A percentile compares a stretch with the other conserved stretches of the same genome.
Evolutionary conservation across 495 filamentous ascomycete genomes (phyloP).

Genomic region (Penicillium coprophilum): DNA sequence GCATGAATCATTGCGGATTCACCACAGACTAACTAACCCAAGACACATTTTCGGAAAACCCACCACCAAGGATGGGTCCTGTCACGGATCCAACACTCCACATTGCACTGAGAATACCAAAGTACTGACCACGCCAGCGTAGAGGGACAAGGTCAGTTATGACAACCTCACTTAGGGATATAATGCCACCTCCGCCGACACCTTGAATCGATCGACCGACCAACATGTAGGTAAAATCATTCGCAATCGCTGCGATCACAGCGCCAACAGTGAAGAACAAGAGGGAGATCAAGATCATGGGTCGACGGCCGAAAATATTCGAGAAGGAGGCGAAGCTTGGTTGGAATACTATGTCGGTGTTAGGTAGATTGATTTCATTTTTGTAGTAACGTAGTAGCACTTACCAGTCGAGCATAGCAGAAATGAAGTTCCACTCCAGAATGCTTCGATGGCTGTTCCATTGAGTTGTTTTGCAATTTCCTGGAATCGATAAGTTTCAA

Average conservation of each 20-base stretch:
- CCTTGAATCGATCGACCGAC: slow-evolving; percentile 68
- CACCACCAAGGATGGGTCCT: slow-evolving; percentile 69
- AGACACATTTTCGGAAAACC: slow-evolving; percentile 60
- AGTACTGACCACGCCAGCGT: slow-evolving; percentile 46
- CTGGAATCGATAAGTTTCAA: slow-evolving; percentile 9
- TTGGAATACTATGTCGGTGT: slow-evolving; percentile 34
- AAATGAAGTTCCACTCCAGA: slow-evolving; percentile 60
- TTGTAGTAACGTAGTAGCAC: background rate
- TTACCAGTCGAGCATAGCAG: slow-evolving; percentile 47
- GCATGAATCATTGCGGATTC: background rate
- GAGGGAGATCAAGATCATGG: slow-evolving; percentile 48
- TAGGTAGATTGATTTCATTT: background rate
- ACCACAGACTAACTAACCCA: slow-evolving; percentile 46
- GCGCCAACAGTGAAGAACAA: slow-evolving; percentile 59
- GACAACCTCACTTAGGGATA: slow-evolving; percentile 64
- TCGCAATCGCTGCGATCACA: slow-evolving; percentile 52
- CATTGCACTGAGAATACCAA: slow-evolving; percentile 53
- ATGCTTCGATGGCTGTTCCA: slow-evolving; percentile 57
- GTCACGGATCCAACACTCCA: slow-evolving; percentile 66
- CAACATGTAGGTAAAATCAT: slow-evolving; percentile 64
- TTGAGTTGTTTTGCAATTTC: slow-evolving; percentile 43
- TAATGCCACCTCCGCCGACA: slow-evolving; percentile 69
- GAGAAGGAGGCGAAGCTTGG: slow-evolving; percentile 43
- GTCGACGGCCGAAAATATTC: slow-evolving; percentile 43
- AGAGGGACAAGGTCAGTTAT: slow-evolving; percentile 65